Percentiles rank a stretch among this genome's conserved stretches.
Evolutionary conservation across 2,329 filamentous ascomycete species (phyloP).

Genomic region (Coniochaeta prunicola): DNA sequence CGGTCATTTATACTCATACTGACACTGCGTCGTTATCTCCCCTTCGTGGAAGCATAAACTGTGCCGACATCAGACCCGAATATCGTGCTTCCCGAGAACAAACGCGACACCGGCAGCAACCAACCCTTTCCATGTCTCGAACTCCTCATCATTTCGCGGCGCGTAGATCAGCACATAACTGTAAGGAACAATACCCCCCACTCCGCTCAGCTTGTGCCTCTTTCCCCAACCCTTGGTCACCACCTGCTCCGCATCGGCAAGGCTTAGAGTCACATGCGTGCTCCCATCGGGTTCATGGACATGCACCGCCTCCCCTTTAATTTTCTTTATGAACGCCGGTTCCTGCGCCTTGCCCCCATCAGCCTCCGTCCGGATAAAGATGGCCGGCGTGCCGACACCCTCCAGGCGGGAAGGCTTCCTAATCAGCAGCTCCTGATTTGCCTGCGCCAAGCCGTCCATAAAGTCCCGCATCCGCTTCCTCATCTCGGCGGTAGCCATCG

Average conservation of each 20-base stretch:
- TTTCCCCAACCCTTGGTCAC: constrained; percentile 31
- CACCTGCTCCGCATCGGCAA: constrained; percentile 26
- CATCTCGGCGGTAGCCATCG: constrained; percentile 9
- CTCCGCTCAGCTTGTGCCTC: constrained; percentile 27
- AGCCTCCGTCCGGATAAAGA: constrained; percentile 16
- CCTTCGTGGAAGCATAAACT: too few relatives aligned
- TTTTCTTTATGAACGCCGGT: constrained; percentile 9
- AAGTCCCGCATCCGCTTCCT: constrained; percentile 17
- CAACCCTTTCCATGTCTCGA: constrained; percentile 20
- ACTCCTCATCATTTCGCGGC: constrained; percentile 27
- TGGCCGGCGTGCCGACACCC: constrained; percentile 19
- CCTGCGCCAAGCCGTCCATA: constrained; percentile 13
- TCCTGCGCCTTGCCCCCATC: not conserved
- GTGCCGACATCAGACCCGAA: not conserved
- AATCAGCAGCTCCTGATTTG: constrained; percentile 21
- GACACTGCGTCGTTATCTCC: too few relatives aligned
- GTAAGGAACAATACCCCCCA: constrained; percentile 19
- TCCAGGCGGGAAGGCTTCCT: constrained; percentile 22
- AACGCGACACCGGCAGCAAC: constrained; percentile 8
- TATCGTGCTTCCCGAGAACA: not conserved
- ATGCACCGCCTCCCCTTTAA: constrained; percentile 27
- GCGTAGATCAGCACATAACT: constrained; percentile 33
- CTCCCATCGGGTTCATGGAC: constrained; percentile 29
- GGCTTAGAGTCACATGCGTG: constrained; percentile 28
- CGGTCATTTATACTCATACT: too few relatives aligned